A percentile compares a stretch with the other conserved stretches of the same genome.
These are phyloP conservation scores for Trichoderma simmonsii DNA, from an alignment of 2,329 filamentous ascomycete genomes.

Conservation along the genomic window DNA sequence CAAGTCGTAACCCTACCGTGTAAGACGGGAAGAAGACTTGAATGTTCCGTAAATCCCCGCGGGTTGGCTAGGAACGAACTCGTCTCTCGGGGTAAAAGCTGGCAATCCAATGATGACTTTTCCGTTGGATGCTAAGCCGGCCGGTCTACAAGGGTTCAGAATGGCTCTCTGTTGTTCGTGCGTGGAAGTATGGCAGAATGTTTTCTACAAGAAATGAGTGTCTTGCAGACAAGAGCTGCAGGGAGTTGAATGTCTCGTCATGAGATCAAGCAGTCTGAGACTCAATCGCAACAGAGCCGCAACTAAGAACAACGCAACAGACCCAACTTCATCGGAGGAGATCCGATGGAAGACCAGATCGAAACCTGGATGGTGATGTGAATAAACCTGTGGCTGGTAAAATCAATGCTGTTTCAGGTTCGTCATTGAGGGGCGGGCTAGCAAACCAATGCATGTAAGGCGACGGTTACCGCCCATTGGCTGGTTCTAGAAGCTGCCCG, in stretches of 20 bases:
- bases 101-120: not conserved
- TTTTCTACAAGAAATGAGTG: not conserved
- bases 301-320: not conserved
- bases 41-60: not conserved
- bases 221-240: not conserved
- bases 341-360: not conserved
- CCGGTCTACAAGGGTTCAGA: not conserved
- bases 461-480: not conserved
- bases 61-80: not conserved
- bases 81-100: not conserved
- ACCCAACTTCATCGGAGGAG: not conserved
- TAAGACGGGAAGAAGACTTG: not conserved
- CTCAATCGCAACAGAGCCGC: not conserved
- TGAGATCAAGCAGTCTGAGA: not conserved
- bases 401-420: conserved; percentile 20
- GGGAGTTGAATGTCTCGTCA: not conserved
- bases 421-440: conserved; percentile 13
- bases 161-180: not conserved
- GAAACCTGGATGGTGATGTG: not conserved
- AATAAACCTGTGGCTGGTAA: conserved; percentile 6
- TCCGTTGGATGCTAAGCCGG: not conserved
- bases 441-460: not conserved
- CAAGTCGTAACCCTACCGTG: not conserved
- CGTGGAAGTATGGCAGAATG: not conserved
- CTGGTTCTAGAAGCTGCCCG: not conserved